Conservation (phyloP, 2,329 filamentous ascomycete species). For the Pseudocercospora crystallina region DNA sequence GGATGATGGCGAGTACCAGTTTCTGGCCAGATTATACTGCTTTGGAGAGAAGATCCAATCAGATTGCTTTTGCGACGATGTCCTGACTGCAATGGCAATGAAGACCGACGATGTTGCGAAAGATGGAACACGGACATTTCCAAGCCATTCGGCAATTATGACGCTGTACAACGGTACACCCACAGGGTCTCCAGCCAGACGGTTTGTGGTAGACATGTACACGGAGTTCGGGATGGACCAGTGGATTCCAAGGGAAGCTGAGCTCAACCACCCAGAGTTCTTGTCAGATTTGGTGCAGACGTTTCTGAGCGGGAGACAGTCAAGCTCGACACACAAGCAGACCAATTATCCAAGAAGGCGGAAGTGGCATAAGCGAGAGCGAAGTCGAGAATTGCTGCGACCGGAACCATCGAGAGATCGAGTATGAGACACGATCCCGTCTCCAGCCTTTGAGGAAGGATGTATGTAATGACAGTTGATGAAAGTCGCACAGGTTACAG, state of each 20-base stretch:
- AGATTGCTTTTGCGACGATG: constrained; percentile 19
- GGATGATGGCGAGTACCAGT: constrained; percentile 23
- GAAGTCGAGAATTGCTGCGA: constrained; percentile 16
- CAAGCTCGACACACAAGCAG: constrained; percentile 18
- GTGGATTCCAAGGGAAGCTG: constrained; percentile 26
- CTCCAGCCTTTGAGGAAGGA: no score
- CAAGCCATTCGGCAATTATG: constrained; percentile 22
- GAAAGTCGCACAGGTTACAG: no score
- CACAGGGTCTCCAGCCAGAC: constrained; percentile 14
- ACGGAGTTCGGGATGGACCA: constrained; percentile 18
- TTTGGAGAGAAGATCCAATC: constrained; percentile 26
- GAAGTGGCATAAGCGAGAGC: constrained; percentile 21
- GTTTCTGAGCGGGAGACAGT: constrained; percentile 14
- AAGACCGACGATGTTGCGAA: constrained; percentile 22
- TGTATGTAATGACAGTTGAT: no score
- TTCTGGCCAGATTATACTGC: constrained; percentile 18
- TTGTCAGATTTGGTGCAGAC: constrained; percentile 20
- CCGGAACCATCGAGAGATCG: constrained; percentile 7
- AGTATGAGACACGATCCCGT: no score
- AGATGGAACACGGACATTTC: constrained; percentile 21
- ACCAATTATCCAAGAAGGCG: constrained; percentile 17
- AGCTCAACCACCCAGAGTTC: constrained; percentile 20
- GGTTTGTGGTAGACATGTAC: constrained; percentile 25
- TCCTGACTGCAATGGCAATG: constrained; percentile 23
- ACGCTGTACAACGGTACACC: constrained; percentile 22